phyloP scores from a whole-genome alignment of 2,329 filamentous ascomycete species.

The Beauveria bassiana region DNA sequence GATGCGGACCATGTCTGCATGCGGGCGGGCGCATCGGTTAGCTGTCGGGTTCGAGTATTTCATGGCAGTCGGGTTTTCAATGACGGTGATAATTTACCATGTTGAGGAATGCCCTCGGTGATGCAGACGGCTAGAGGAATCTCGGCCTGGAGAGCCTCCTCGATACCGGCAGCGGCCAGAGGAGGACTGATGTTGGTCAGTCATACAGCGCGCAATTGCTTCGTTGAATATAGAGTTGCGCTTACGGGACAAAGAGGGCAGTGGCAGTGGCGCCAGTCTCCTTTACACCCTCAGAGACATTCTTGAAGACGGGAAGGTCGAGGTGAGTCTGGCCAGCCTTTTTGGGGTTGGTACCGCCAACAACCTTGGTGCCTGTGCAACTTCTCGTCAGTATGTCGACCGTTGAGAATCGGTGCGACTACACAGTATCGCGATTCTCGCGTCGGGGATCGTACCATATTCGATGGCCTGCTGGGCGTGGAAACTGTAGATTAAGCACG shows the following conservation, averaged over 20 bases:
- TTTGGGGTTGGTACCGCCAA: constrained; percentile 98
- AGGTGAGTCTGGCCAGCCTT: constrained; percentile 91
- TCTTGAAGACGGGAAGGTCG: constrained; percentile 86
- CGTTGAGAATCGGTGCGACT: not conserved
- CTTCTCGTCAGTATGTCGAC: not conserved
- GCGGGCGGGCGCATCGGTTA: constrained; percentile 9
- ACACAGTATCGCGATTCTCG: not conserved
- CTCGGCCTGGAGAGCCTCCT: constrained; percentile 91
- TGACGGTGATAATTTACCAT: constrained; percentile 50
- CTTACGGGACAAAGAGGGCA: constrained; percentile 92
- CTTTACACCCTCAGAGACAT: constrained; percentile 80
- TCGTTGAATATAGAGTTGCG: not conserved
- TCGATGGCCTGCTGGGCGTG: constrained; percentile 97
- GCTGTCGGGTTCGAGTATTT: not conserved
- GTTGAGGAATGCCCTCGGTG: constrained; percentile 95
- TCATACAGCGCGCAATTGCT: not conserved
- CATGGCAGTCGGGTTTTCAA: not conserved
- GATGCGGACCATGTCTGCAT: constrained; percentile 92
- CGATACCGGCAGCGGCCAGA: constrained; percentile 86
- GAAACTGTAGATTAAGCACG: constrained; percentile 53
- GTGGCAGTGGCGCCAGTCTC: constrained; percentile 85
- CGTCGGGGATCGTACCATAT: constrained; percentile 62
- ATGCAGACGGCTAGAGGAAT: constrained; percentile 94
- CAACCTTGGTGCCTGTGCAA: constrained; percentile 77
- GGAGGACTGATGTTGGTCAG: constrained; percentile 55